Base-by-base conservation (phyloP, 78 protist species). In the Dictyostelium brefeldianum region DNA sequence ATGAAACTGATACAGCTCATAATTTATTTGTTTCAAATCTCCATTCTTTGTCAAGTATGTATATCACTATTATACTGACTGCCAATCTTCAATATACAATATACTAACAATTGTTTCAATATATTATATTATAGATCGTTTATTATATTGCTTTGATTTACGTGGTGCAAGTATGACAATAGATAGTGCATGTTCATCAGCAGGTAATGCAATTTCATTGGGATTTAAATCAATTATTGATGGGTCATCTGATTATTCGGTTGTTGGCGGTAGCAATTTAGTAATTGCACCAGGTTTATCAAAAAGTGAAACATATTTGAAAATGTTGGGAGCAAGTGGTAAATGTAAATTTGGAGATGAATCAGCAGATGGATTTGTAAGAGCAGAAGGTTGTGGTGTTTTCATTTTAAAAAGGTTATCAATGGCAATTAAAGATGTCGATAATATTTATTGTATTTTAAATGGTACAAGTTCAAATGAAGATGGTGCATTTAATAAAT, bases 321-420 rank as follows among this genome's bases (percentile, higher is more conserved):
- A 80, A 20, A 53, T 97, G 80, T 94, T 97, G 20, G 51, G 84
- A n/a, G 79, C 75, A 17, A 36, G 14, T 11, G 97, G 96, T 9
- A 64, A 64, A 12, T 96, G 97, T 57, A 64, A 82, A n/a, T 97
- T 96, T 41, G 98, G n/a, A n/a, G n/a, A 96, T 73, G 29, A 83
- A 11, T 11, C 43, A 25, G 99, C 98, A 48, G 75, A 97, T 53
- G 99, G 99, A 6, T 98, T 81, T 78, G 96, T 27, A 7, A 74
- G 99, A 20, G 81, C 73, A 46, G 99, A 98, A 69, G 98, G 96
- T 25, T 65, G 65, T 11, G 96, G 95, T 41, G 36, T 67, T 0
- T 67, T 96, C 3, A 48, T 97, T 1, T 54, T 97, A 4, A 51
- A 90, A 8, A 29, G 43, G 14, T 46, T 91, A 17, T 43, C 25